These are phyloP conservation scores for Chondrus crispus DNA, from an alignment of 23 red algal species.

Conservation along the genomic window DNA sequence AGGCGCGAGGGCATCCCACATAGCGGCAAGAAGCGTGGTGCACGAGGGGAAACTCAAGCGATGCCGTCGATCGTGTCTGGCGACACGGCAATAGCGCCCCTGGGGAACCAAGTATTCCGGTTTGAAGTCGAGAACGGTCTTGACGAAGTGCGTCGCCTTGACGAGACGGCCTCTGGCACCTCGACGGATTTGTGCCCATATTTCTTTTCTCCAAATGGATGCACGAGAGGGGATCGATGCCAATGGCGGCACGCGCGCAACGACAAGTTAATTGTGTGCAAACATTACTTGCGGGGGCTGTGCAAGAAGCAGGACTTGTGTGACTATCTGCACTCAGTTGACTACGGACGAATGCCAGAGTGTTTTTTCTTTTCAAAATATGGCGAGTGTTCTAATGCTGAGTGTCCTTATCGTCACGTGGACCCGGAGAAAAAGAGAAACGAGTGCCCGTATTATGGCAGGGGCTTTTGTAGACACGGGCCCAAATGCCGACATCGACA, in stretches of 20 bases:
- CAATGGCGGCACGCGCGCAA: constrained; percentile 97
- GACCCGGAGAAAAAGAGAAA: constrained; percentile 90
- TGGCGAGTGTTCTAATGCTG: constrained; percentile 94
- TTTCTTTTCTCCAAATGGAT: constrained; percentile 85
- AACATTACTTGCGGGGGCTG: constrained; percentile 95
- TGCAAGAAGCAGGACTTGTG: constrained; percentile 98
- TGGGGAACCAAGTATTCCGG: constrained; percentile 71
- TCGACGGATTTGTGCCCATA: constrained; percentile 92
- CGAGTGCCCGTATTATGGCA: constrained; percentile 97
- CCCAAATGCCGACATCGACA: constrained; percentile 94
- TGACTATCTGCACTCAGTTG: constrained; percentile 94
- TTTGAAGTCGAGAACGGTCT: constrained; percentile 84
- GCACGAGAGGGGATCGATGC: constrained; percentile 82
- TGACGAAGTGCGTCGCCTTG: constrained; percentile 73
- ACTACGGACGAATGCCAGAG: constrained; percentile 93
- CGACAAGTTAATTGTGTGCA: constrained; percentile 94
- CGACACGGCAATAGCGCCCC: constrained; percentile 65
- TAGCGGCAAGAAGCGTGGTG: not conserved
- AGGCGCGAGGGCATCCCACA: not conserved
- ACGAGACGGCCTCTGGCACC: constrained; percentile 79
- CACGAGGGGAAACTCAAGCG: not conserved
- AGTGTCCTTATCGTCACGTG: constrained; percentile 96
- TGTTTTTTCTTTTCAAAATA: constrained; percentile 99
- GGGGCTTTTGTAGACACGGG: constrained; percentile 96
- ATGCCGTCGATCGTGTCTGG: not conserved